Evolutionary conservation across 352 stramenopile species (phyloP), one percentile per base, ranked within the genome.

Genomic region (Globisporangium yorkense): DNA sequence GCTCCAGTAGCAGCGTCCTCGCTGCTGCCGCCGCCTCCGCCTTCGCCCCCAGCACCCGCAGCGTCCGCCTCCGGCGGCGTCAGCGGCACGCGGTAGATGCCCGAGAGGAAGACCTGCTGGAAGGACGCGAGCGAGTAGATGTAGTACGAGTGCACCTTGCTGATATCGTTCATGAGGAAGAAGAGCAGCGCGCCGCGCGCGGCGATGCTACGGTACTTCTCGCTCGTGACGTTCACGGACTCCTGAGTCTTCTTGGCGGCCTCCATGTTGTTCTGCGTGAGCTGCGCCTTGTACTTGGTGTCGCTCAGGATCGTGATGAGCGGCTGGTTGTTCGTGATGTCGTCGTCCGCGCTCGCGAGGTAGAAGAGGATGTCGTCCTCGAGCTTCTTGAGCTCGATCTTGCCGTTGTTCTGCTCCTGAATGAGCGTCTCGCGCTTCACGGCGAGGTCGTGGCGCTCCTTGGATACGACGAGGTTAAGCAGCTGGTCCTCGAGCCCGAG

Each of bases 261-360:
- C 48, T 96, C 91, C 75, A 96, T 96, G 65, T 97, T 97, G 65
- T 96, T 92, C 59, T 94, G 80, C 16, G 84, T 98, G 57, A 75
- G 84, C 71, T 92, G 76, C 13, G 89, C 88, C 62, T 98, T 98
- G 61, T 90, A 78, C 65, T 98, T 98, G 0, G 94, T 98, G 59
- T 97, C 82, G 61, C 96, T 96, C n/a, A 98, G 63, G 61, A 96
- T 96, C 47, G 95, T 89, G 65, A 98, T 98, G 8, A 98, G 71
- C 43, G 96, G 89, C 55, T 98, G 94, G 71, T 99, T 97, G 74
- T 98, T 97, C 31, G 94, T 98, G 61, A 99, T 98, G 71, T 99
- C 94, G 46, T 96, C 96, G 71, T 98, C 88, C 0, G 92, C 92
- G 57, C 80, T 97, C n/a, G 95, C 92, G 4, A 98, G 71, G 59